Base-by-base conservation (phyloP, 116 monocot genomes). In the Zostera marina region DNA sequence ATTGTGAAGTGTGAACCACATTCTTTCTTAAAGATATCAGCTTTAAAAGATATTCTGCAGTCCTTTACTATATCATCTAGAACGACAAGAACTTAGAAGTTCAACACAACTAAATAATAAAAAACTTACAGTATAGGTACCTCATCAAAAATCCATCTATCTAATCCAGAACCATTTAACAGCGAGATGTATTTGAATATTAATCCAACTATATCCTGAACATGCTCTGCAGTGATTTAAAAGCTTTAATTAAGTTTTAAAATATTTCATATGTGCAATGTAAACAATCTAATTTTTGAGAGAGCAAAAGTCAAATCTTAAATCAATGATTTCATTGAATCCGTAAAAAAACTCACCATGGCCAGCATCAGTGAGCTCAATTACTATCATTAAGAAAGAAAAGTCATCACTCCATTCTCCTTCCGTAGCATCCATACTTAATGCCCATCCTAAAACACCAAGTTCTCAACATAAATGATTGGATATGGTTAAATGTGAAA, bases 111-210 rank as follows among this genome's bases (percentile, higher is more conserved):
- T n/a, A n/a, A n/a, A n/a, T n/a, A n/a, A n/a, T n/a, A n/a, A n/a
- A n/a, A n/a, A n/a, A n/a, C n/a, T n/a, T n/a, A 12, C 20, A 5
- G 12, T 23, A 7, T 7, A 3, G 55, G 54, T 74, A 94, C 93
- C 88, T 94, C 93, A 73, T 94, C 81, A 77, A 88, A 94, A 46
- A 94, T 88, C 81, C 88, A 84, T 64, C 81, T 73, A 8, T 58
- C 60, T 19, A 77, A 67, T 56, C 88, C 88, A 77, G 74, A 68
- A 22, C 56, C 69, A 47, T 81, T 68, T 66, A 94, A 68, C 5
- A 94, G 79, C n/a, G 22, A 39, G 62, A 94, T 79, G 66, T 88
- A 94, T 73, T 63, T 88, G 77, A 84, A 94, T 41, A 94, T 63
- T 63, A 94, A 70, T 15, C 93, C 93, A 79, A 94, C 60, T 69